These are phyloP conservation scores for Adansonia madagascariensis DNA, from an alignment of 441 rosid genomes.

Conservation along the genomic window DNA sequence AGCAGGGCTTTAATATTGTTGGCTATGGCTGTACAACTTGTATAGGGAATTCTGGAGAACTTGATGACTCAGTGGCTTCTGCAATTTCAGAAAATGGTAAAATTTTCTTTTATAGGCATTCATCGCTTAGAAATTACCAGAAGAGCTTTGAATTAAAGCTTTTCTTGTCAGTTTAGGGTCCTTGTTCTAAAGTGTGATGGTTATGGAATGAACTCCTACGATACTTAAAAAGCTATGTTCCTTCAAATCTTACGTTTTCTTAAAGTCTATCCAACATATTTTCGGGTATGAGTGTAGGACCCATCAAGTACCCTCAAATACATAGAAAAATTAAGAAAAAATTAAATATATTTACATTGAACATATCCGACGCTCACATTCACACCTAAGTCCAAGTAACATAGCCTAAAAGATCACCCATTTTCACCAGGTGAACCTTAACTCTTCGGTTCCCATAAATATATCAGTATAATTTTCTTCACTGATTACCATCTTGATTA, in stretches of 20 bases:
- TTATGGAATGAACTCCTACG: background rate
- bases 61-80: slow-evolving; percentile 88
- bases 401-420: background rate
- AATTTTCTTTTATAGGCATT: background rate
- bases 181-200: background rate
- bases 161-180: background rate
- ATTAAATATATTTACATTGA: no score
- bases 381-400: no score
- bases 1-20: slow-evolving; percentile 89
- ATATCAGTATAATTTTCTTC: background rate
- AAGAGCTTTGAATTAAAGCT: background rate
- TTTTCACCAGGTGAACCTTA: background rate
- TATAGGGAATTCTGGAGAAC: slow-evolving; percentile 97
- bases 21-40: slow-evolving; percentile 99
- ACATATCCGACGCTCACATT: no score
- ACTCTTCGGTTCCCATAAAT: background rate
- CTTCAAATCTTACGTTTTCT: no score
- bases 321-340: no score
- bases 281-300: no score
- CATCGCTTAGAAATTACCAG: background rate
- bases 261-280: no score
- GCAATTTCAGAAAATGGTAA: slow-evolving; percentile 92
- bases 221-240: background rate
- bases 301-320: no score
- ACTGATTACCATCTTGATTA: background rate